Evolutionary conservation across 225 moss, liverwort and hornwort species (phyloP), one percentile per base, ranked within the genome.

Genomic region (Anthoceros angustus): DNA sequence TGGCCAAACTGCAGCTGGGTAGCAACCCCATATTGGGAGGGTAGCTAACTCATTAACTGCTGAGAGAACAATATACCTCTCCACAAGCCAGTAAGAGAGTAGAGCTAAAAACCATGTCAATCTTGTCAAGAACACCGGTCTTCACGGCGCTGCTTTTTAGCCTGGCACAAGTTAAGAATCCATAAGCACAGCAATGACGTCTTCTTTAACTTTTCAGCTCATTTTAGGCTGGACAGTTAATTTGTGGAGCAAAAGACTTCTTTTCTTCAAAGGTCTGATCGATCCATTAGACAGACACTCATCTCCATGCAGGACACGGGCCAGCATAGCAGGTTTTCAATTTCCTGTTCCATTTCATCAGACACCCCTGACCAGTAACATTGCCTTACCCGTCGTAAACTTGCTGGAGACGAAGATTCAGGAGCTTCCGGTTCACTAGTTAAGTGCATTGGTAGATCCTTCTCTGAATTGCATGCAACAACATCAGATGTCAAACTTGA

Each of bases 381-480:
- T 32, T 68, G 32, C 64, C 74, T 63, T 78, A 84, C 84, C 61
- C 71, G 68, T 63, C 82, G 67, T 73, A 82, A 43, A 63, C 16
- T 18, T 18, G 46, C 55, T 55, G 55, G n/a, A 15, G 14, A 6
- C 7, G 55, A 55, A 0, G 55, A 20, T 55, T 15, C 55, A 18
- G 66, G 70, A 66, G 70, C 80, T 69, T 85, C 85, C 61, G 65
- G 70, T 74, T 77, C 68, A 68, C 77, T 82, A 60, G 80, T 84
- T 67, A 89, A 73, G 64, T 88, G 83, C 65, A 70, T 15, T 12
- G 98, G 98, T 70, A 98, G 73, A 79, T 98, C 83, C 42, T 87
- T 92, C 72, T 98, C 98, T 98, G 73, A 62, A 77, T 40, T 63
- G 64, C 20, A 38, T 74, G 18, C 40, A 39, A 42, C 14, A 38